Base-by-base conservation (phyloP, 805 yeast species). In the Metschnikowia arizonensis region DNA sequence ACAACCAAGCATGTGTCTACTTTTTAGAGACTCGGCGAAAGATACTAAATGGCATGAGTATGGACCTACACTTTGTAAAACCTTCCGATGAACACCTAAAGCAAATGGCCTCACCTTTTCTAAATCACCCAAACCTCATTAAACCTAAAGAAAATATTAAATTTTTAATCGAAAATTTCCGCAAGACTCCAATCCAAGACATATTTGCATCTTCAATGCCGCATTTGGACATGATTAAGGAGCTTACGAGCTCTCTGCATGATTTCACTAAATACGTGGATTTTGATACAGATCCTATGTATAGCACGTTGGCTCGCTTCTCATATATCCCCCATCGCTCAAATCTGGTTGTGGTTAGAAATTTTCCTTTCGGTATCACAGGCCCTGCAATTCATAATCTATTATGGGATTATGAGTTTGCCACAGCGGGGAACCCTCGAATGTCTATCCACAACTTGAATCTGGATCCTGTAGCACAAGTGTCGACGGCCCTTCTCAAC, bases 361-460 rank as follows among this genome's bases (percentile, higher is more conserved):
- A 79, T 48, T 57, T 78, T 2, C 85, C 85, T 0, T 58, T 65
- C 29, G 72, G 70, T 4, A 51, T 77, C 17, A 60, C 66, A 0
- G 59, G 57, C n/a, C 54, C 53, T 1, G 68, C 74, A 3, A 46
- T 80, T 1, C 62, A 63, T 2, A 55, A 62, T 26, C 48, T 69
- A 8, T 59, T 79, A 0, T 79, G 83, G 82, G 74, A 76, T 45
- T 77, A 76, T 49, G 72, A 71, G 4, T 61, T 79, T 39, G 71
- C 68, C 5, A 44, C 45, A 4, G 56, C 53, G 5, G 42, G 50
- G 9, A 42, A 52, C 33, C 53, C 52, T 5, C 52, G 53, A 23
- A 29, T 41, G 5, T 58, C 63, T 3, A 51, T 65, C 18, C 54
- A 58, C 9, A 55, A 58, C 3, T 50, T 69, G 3, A 37, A 52